A percentile compares a stretch with the other conserved stretches of the same genome.
Conservation (phyloP, 805 yeast genomes). For the Metahyphopichia silvanorum region DNA sequence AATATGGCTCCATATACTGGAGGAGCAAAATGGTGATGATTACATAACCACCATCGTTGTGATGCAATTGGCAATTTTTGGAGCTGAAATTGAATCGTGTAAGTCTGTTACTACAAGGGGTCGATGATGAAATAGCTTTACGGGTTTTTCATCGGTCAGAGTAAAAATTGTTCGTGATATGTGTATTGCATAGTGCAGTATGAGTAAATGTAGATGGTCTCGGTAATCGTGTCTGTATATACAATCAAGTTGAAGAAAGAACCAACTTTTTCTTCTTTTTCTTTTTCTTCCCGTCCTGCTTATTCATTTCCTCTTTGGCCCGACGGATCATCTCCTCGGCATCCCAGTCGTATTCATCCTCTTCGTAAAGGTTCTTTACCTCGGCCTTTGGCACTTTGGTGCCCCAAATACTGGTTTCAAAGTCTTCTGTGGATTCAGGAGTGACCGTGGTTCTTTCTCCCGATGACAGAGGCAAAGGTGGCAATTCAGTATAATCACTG, state of each 20-base stretch:
- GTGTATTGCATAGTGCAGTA: too few species aligned
- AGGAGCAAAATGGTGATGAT: too few species aligned
- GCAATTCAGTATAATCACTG: constrained; percentile 26
- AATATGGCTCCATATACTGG: too few species aligned
- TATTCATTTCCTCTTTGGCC: constrained; percentile 47
- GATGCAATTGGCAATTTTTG: too few species aligned
- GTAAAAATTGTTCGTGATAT: too few species aligned
- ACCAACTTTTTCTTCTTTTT: constrained; percentile 38
- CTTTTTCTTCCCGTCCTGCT: constrained; percentile 13
- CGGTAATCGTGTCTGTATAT: too few species aligned
- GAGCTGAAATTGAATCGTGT: too few species aligned
- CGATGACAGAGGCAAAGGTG: constrained; percentile 26
- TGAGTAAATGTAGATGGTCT: too few species aligned
- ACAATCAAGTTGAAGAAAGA: constrained; percentile 24
- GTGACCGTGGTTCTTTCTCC: constrained; percentile 3
- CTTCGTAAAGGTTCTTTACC: constrained; percentile 7
- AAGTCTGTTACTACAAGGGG: too few species aligned
- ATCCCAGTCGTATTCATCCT: constrained; percentile 44
- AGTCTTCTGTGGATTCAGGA: constrained; percentile 11
- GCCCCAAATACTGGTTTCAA: constrained; percentile 72
- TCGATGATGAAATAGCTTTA: too few species aligned
- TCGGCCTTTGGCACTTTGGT: constrained; percentile 49
- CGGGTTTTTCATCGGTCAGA: too few species aligned
- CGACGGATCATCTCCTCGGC: constrained; percentile 50
- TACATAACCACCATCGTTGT: too few species aligned